Conservation (phyloP, 2,329 filamentous ascomycete genomes). For the Colletotrichum spaethianum region DNA sequence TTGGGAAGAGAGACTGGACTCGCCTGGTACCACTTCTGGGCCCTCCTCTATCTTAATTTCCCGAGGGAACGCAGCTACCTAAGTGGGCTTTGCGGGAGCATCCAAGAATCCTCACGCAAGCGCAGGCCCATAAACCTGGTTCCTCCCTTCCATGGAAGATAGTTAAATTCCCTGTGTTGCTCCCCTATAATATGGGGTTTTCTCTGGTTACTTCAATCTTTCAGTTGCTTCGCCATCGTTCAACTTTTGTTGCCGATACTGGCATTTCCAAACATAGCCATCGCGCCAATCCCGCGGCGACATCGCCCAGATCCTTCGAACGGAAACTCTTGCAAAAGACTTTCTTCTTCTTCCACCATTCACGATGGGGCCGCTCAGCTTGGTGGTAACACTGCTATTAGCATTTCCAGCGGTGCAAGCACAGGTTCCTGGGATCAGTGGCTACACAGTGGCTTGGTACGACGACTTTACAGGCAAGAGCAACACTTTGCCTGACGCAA, state of each 20-base stretch:
- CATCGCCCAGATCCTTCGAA: background rate
- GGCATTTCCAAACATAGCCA: background rate
- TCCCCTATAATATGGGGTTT: too few relatives aligned
- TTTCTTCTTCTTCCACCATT: background rate
- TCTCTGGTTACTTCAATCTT: background rate
- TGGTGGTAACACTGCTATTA: background rate
- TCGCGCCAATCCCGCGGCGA: background rate
- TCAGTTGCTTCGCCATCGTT: background rate
- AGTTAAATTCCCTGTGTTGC: background rate
- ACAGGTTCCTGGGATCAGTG: constrained; percentile 42
- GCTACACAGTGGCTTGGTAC: constrained; percentile 57
- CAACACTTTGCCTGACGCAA: constrained; percentile 51
- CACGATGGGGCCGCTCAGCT: background rate
- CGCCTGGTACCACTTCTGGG: background rate
- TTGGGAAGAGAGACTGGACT: background rate
- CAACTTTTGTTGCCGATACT: background rate
- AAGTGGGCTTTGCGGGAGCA: background rate
- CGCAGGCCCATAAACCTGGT: background rate
- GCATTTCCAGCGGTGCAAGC: background rate
- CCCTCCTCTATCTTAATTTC: background rate
- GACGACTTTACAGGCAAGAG: constrained; percentile 58
- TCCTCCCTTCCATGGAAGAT: background rate
- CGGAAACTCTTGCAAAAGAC: background rate
- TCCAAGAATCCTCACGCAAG: background rate
- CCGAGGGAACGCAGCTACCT: background rate